A percentile compares a stretch with the other conserved stretches of the same genome.
Conservation (phyloP, 257 asterid genomes). For the Phtheirospermum japonicum region DNA sequence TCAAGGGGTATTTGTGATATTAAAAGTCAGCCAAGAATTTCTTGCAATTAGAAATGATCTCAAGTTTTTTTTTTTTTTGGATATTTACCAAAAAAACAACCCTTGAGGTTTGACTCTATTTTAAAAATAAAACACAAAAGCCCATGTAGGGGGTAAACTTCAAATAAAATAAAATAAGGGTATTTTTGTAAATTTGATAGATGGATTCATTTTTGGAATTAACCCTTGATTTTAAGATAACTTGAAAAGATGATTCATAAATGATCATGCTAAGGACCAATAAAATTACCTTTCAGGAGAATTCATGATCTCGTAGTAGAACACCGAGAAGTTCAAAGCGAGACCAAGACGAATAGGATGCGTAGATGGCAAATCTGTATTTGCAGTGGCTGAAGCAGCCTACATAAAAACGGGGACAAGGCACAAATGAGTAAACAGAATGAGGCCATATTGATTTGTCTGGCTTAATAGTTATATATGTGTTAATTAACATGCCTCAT, state of each 20-base stretch:
- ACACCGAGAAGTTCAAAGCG: conserved; percentile 93
- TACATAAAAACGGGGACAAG: conserved; percentile 27
- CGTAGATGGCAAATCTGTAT: conserved; percentile 80
- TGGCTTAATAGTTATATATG: neutral
- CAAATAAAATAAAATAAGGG: neutral
- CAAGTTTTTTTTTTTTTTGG: too few species aligned
- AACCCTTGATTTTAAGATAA: too few species aligned
- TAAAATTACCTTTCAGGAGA: conserved; percentile 73
- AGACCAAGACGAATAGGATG: conserved; percentile 97
- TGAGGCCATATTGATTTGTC: conserved; percentile 11
- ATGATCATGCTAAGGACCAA: neutral
- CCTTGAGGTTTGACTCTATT: too few species aligned
- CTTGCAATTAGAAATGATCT: neutral
- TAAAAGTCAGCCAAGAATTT: too few species aligned
- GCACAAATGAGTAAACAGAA: conserved; percentile 17
- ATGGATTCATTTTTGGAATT: neutral
- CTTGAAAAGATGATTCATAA: conserved; percentile 7
- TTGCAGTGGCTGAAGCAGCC: conserved; percentile 81
- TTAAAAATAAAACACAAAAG: too few species aligned
- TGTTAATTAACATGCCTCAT: conserved; percentile 58
- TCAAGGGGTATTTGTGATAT: too few species aligned
- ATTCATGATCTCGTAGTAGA: conserved; percentile 93
- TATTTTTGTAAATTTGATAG: neutral
- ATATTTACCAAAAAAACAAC: too few species aligned
- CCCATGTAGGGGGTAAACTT: too few species aligned